These are phyloP conservation scores for Pichia cabralensis DNA, from an alignment of 805 yeast species.

Conservation along the genomic window DNA sequence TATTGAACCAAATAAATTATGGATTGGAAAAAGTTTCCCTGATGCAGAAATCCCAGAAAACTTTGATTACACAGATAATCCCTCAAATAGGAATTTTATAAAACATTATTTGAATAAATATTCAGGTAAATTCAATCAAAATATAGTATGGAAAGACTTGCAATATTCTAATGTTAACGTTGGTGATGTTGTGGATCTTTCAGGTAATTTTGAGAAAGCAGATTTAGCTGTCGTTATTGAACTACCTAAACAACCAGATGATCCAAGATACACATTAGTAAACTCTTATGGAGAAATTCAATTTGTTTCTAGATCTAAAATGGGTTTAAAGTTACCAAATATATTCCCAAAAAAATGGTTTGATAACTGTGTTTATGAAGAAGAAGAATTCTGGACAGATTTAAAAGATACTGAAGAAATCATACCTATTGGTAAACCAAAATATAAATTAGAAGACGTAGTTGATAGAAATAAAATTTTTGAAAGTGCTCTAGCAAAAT, in stretches of 20 bases:
- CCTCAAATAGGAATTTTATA: constrained; percentile 9
- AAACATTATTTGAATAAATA: constrained; percentile 9
- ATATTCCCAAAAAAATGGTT: constrained; percentile 35
- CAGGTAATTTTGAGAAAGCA: constrained; percentile 30
- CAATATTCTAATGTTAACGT: constrained; percentile 27
- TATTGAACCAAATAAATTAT: constrained; percentile 21
- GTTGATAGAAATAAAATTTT: constrained; percentile 20
- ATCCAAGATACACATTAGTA: constrained; percentile 48
- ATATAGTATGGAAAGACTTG: constrained; percentile 14
- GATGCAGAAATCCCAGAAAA: constrained; percentile 8
- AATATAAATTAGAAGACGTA: constrained; percentile 23
- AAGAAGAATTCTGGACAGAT: constrained; percentile 15
- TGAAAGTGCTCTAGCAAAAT: constrained; percentile 20
- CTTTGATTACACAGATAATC: constrained; percentile 14
- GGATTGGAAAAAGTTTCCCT: constrained; percentile 17
- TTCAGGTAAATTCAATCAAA: constrained; percentile 12
- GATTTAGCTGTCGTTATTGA: constrained; percentile 46
- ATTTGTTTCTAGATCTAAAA: constrained; percentile 35
- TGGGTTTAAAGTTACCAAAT: constrained; percentile 45
- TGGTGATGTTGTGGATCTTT: constrained; percentile 58
- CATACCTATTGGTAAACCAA: constrained; percentile 25
- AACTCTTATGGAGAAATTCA: constrained; percentile 47
- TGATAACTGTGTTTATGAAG: constrained; percentile 21
- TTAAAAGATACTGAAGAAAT: constrained; percentile 5
- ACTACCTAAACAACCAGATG: constrained; percentile 38